Evolutionary conservation across 352 stramenopile species (phyloP).

Genomic region (Phytopythium cucurbitacearum): DNA sequence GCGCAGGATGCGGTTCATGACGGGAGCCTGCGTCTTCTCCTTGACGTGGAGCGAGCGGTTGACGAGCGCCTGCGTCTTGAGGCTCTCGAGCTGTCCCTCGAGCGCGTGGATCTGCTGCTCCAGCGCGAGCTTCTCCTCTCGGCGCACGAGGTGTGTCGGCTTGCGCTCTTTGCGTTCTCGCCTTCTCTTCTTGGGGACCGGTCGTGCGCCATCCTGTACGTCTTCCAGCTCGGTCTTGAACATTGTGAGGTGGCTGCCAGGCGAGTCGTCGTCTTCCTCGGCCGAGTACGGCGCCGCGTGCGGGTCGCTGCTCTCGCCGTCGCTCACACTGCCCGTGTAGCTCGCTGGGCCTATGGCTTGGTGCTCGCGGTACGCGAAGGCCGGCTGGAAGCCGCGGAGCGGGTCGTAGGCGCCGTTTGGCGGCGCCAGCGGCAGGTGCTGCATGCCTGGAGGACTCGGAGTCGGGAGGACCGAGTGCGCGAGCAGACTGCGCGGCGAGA

Average conservation of each 20-base stretch:
- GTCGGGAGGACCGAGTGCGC: slow-evolving; percentile 3
- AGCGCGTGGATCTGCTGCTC: slow-evolving; percentile 16
- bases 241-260: too few relatives aligned
- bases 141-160: slow-evolving; percentile 21
- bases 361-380: slow-evolving; percentile 9
- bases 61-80: slow-evolving; percentile 29
- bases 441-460: not conserved
- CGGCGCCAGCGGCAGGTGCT: slow-evolving; percentile 1
- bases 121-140: slow-evolving; percentile 24
- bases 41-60: slow-evolving; percentile 27
- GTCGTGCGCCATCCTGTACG: slow-evolving; percentile 1
- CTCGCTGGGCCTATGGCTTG: not conserved
- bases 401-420: not conserved
- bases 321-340: slow-evolving; percentile 4
- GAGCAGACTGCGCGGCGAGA: slow-evolving; percentile 13
- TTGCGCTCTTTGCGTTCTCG: slow-evolving; percentile 17
- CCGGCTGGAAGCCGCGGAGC: slow-evolving; percentile 1
- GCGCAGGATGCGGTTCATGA: slow-evolving; percentile 27
- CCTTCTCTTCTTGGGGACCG: slow-evolving; percentile 6
- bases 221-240: not conserved
- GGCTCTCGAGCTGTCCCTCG: slow-evolving; percentile 20
- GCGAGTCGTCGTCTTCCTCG: slow-evolving; percentile 7
- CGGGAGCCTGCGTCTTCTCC: slow-evolving; percentile 22
- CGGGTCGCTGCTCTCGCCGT: slow-evolving; percentile 20
- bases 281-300: slow-evolving; percentile 2